These are phyloP conservation scores for Sphagnum fallax DNA, from an alignment of 228 moss, liverwort and hornwort species.

Conservation along the genomic window DNA sequence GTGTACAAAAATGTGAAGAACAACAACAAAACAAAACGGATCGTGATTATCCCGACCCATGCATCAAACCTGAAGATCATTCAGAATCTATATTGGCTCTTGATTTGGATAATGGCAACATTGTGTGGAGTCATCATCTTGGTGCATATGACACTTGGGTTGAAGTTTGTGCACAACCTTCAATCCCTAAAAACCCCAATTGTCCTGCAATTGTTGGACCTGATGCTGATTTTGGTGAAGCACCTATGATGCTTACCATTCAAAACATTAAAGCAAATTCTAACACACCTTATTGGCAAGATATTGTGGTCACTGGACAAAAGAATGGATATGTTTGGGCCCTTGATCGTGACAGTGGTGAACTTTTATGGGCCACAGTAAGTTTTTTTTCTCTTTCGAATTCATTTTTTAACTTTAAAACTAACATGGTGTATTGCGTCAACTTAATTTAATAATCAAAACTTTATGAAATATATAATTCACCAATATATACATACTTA, in stretches of 20 bases:
- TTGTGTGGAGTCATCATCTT: conserved; percentile 17
- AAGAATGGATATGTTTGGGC: conserved; percentile 10
- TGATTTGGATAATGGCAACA: conserved; percentile 15
- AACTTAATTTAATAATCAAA: too few relatives aligned
- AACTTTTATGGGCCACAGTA: conserved; percentile 10
- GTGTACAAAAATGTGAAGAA: conserved; percentile 15
- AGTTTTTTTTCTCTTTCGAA: background rate
- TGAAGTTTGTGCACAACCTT: conserved; percentile 3
- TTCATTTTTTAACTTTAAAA: too few relatives aligned
- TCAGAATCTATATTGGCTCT: conserved; percentile 24
- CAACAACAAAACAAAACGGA: conserved; percentile 5
- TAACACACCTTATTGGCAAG: background rate
- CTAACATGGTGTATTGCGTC: too few relatives aligned
- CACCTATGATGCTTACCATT: conserved; percentile 10
- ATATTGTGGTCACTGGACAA: conserved; percentile 9
- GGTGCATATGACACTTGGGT: conserved; percentile 27
- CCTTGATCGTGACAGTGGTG: conserved; percentile 7
- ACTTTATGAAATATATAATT: background rate
- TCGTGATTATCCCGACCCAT: conserved; percentile 18
- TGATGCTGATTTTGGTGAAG: conserved; percentile 11
- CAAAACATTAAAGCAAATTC: background rate
- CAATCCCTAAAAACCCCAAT: background rate
- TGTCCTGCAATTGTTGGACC: conserved; percentile 6
- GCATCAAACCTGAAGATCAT: conserved; percentile 14
- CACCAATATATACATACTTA: too few relatives aligned